Percentiles rank a stretch among this genome's conserved stretches.
Conservation (phyloP, 2,329 filamentous ascomycete species). For the Cladosporium oxysporum region DNA sequence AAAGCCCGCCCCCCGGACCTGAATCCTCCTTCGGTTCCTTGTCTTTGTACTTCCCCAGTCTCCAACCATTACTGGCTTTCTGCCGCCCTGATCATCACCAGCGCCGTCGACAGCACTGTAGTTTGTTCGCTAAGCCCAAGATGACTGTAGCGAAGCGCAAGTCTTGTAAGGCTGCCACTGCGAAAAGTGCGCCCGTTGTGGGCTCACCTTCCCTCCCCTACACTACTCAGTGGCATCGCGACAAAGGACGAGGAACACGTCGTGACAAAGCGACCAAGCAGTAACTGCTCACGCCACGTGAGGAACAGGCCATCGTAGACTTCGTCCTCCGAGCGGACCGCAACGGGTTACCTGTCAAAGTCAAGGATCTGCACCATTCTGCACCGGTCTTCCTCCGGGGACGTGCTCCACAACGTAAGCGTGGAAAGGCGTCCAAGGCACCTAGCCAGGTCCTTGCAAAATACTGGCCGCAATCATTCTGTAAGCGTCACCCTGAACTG, state of each 20-base stretch:
- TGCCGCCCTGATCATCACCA: too few species aligned
- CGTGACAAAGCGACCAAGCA: slow-evolving; percentile 23
- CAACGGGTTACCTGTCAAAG: slow-evolving; percentile 22
- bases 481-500: slow-evolving; percentile 31
- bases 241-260: slow-evolving; percentile 20
- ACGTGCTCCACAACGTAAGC: slow-evolving; percentile 1
- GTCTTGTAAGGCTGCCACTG: neutral
- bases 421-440: slow-evolving; percentile 16
- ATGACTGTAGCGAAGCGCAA: neutral
- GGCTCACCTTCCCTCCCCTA: slow-evolving; percentile 16
- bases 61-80: too few species aligned
- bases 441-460: slow-evolving; percentile 17
- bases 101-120: neutral
- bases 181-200: neutral
- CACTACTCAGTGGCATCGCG: slow-evolving; percentile 26
- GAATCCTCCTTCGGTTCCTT: neutral
- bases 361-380: slow-evolving; percentile 25
- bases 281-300: slow-evolving; percentile 23
- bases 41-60: too few species aligned
- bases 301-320: slow-evolving; percentile 23
- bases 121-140: neutral
- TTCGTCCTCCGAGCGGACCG: slow-evolving; percentile 22
- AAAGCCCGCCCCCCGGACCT: neutral
- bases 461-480: slow-evolving; percentile 27
- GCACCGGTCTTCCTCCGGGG: slow-evolving; percentile 19